Evolutionary conservation across 495 filamentous ascomycete genomes (phyloP), one percentile per base, ranked within the genome.

Genomic region (Talaromyces stipitatus): DNA sequence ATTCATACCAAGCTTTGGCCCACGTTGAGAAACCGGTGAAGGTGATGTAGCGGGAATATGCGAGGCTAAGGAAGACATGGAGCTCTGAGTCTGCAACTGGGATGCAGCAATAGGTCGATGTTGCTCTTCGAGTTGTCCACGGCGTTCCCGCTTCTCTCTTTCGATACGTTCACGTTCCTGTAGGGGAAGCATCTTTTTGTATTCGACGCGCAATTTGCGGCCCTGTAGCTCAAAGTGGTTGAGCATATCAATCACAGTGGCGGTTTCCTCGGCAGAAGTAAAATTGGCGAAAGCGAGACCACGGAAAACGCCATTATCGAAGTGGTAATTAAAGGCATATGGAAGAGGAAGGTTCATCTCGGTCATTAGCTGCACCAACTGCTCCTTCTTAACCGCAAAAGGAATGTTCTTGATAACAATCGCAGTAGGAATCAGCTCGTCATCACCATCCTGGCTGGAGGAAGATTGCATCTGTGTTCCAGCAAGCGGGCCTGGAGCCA

Each of bases 351-450:
- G 80, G 56, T 85, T 85, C 74, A 96, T 78, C 22, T 95, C 87
- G 12, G 89, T 92, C 94, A 98, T 97, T 61, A 96, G 76, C 57
- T 84, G 81, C 16, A 95, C 88, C 41, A 98, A 80, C 70, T 92
- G 88, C 70, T 98, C 94, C 74, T 97, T 97, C 73, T 96, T 92
- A 43, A 97, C 91, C 45, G 94, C 94, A 67, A 98, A 98, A 2
- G 95, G 94, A 50, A 98, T 98, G 65, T 98, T 98, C 76, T 98
- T 98, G 76, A 98, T 97, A 50, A 98, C 94, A 60, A 98, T 97
- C 30, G 94, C 94, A 2, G 94, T 98, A 14, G 94, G 94, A 58
- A 98, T 98, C 58, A 98, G 80, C 73, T 97, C 92, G 58, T 88
- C 90, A 59, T 85, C 87, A 16, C 70, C 71, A 32, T 86, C 84